Base-by-base conservation (phyloP, 306 rosid genomes). In the Biancaea sappan region DNA sequence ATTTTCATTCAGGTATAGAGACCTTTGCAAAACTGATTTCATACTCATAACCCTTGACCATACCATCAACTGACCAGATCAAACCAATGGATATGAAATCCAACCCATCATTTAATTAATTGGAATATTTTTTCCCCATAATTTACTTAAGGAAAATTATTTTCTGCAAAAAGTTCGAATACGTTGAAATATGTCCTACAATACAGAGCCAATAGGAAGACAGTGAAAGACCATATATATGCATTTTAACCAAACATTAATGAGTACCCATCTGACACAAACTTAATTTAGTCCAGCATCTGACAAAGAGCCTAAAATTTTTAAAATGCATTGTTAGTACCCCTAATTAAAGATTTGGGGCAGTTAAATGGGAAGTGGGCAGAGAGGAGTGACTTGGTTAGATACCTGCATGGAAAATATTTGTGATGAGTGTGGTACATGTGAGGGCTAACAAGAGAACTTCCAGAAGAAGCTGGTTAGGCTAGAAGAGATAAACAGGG, bases 1-100 rank as follows among this genome's bases (percentile, higher is more conserved):
- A 28, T 32, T 44, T 59, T 32, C 77, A 72, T 29, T 72, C 76
- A 72, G 40, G 67, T 28, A 38, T 10, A 46, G 43, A 35, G 56
- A 50, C 44, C 21, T 26, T 21, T 6, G 48, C 24, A 19, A 24
- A 46, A 73, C 32, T 73, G 71, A 46, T 41, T 46, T 35, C 28
- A 34, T 70, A 50, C 41, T 63, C 11, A 12, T 5, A 35, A 18
- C 28, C 12, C 37, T 21, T 34, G 22, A 34, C 21, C 62, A 21
- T 21, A 21, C 5, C 14, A 51, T 21, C 14, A 2, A 9, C n/a
- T 61, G 0, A 8, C 11, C 16, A 14, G 31, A 44, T 8, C 12
- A 19, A 21, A 24, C 66, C 22, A 28, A 29, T 19, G 28, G 5
- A 47, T 64, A 13, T 34, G 6, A 41, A 57, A 26, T 57, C 34